Evolutionary conservation across 495 filamentous ascomycete genomes (phyloP).

Genomic region (Penicillium bialowiezense): DNA sequence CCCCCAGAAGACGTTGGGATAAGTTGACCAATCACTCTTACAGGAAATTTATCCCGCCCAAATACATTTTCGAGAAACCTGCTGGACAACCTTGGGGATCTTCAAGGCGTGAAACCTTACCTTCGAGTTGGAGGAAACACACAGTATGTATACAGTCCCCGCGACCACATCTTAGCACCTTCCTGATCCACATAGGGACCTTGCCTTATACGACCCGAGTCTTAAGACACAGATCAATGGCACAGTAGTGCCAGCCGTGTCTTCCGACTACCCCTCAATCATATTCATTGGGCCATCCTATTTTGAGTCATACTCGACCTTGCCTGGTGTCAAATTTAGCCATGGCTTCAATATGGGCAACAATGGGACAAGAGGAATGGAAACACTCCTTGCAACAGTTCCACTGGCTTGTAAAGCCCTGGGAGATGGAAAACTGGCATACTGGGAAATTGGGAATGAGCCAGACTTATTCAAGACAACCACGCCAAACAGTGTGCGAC

Average conservation of each 20-base stretch:
- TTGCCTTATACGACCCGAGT: constrained; percentile 56
- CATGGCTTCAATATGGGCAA: constrained; percentile 65
- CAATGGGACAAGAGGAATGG: constrained; percentile 50
- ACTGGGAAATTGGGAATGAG: constrained; percentile 68
- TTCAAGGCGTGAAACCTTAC: constrained; percentile 25
- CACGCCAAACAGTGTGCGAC: constrained; percentile 50
- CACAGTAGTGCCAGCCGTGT: constrained; percentile 46
- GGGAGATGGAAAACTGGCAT: constrained; percentile 43
- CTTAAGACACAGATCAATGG: constrained; percentile 53
- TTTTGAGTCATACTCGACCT: constrained; percentile 65
- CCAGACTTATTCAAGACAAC: constrained; percentile 60
- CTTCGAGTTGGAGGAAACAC: constrained; percentile 30
- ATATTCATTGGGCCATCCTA: constrained; percentile 60
- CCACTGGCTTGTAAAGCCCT: constrained; percentile 60
- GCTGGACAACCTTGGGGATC: constrained; percentile 21
- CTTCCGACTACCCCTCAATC: constrained; percentile 59
- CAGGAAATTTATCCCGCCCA: constrained; percentile 23
- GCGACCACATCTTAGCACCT: no score
- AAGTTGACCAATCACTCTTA: neutral
- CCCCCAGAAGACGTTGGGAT: neutral
- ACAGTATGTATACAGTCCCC: constrained; percentile 18
- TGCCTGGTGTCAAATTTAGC: constrained; percentile 53
- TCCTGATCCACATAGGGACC: constrained; percentile 25
- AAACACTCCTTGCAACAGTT: constrained; percentile 53
- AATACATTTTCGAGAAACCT: constrained; percentile 27